Base-by-base conservation (phyloP, 2,329 filamentous ascomycete genomes). In the Byssothecium circinans region DNA sequence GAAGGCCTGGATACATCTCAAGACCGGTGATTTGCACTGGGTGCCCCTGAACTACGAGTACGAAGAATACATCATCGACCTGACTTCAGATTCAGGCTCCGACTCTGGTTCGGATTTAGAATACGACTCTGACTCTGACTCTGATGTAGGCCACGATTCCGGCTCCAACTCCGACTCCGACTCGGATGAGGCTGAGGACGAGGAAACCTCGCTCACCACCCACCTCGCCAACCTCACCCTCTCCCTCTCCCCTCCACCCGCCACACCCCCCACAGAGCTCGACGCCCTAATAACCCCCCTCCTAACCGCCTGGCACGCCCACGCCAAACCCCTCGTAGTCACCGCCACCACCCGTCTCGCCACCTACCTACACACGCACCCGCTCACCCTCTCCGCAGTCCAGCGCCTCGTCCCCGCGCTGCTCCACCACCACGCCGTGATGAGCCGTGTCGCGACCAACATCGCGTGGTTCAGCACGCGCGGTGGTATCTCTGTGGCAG, bases 361-460 rank as follows among this genome's bases (percentile, higher is more conserved):
- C 6, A 8, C 29, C 29, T 32, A 44, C 14, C 18, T 48, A 6
- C 40, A 44, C 22, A 3, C 2, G 0, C 33, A 44, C 20, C 15
- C 40, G 1, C 15, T 35, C 29, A 48, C 29, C 6, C 4, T 44
- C 12, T 32, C 34, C n/a, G 40, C 43, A 29, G 29, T 44, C 1
- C 0, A 43, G 20, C 27, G 29, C 17, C 45, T 49, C 8, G 20
- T 52, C 17, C 48, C 49, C 7, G 14, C 29, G 4, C 30, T 47
- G 12, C 36, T 42, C 14, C 1, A 36, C 14, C 25, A 35, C 22
- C 30, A 15, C 37, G 17, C 27, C 15, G 12, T 53, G 29, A 53
- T 38, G 2, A 47, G 43, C 18, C 47, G 44, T 34, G 17, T 50
- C 25, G 25, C 29, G 4, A 45, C 29, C 2, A 43, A 45, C 20